phyloP scores from a whole-genome alignment of 164 flowering plant genomes.

The Chloranthus sessilifolius region DNA sequence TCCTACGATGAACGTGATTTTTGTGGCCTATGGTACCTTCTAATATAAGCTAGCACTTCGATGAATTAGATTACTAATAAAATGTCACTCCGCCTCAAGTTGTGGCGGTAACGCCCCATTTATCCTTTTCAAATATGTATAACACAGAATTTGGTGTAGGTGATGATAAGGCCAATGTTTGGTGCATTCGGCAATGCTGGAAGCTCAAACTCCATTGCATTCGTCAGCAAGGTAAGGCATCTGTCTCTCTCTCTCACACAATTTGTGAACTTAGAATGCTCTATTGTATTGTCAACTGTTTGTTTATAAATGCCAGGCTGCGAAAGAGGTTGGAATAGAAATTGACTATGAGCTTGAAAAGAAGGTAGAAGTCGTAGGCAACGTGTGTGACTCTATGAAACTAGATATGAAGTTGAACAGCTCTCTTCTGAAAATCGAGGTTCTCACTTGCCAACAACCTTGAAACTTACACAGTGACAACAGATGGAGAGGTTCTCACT shows the following conservation, averaged over 20 bases:
- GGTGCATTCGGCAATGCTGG: constrained; percentile 94
- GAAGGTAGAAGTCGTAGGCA: constrained; percentile 77
- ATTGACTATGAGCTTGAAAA: constrained; percentile 59
- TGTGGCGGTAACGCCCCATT: too few relatives aligned
- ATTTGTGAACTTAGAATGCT: too few relatives aligned
- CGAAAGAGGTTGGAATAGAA: constrained; percentile 46
- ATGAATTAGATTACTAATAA: too few relatives aligned
- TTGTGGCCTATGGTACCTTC: too few relatives aligned
- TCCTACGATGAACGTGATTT: too few relatives aligned
- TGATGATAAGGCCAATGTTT: constrained; percentile 93
- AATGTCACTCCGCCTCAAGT: too few relatives aligned
- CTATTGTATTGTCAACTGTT: constrained; percentile 5
- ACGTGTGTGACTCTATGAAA: constrained; percentile 64
- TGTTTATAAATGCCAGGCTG: constrained; percentile 45
- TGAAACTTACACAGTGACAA: constrained; percentile 74
- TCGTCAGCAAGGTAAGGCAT: constrained; percentile 79
- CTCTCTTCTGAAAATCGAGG: constrained; percentile 71
- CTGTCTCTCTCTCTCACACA: constrained; percentile 13
- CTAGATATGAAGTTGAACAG: constrained; percentile 91
- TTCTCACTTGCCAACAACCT: too few relatives aligned
- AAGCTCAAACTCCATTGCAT: constrained; percentile 78
- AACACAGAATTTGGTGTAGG: constrained; percentile 45
- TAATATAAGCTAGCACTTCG: too few relatives aligned
- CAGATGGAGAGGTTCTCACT: constrained; percentile 62
- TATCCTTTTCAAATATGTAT: too few relatives aligned